Conservation (phyloP, 345 rosid genomes). For the Eucalyptus fibrosa region DNA sequence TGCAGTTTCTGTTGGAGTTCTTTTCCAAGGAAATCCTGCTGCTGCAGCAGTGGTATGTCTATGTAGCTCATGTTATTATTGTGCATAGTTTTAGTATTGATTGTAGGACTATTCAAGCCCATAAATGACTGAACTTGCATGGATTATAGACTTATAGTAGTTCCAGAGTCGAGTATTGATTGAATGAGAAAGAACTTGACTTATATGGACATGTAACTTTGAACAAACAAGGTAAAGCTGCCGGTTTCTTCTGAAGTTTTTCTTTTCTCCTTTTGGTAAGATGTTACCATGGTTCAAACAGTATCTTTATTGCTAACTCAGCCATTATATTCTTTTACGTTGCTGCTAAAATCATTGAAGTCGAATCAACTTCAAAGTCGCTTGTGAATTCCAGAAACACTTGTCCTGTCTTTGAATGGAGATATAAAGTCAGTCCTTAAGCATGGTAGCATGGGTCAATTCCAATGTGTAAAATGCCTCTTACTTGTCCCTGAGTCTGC, state of each 20-base stretch:
- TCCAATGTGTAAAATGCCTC: not conserved
- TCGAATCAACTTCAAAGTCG: not conserved
- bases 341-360: not conserved
- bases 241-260: not conserved
- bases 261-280: not conserved
- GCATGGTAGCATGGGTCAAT: not conserved
- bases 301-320: not conserved
- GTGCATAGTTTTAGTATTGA: not conserved
- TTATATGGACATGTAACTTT: not conserved
- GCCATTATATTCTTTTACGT: not conserved
- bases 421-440: not conserved
- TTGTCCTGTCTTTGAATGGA: not conserved
- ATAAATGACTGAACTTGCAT: not conserved
- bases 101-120: not conserved
- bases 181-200: not conserved
- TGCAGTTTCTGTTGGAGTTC: conserved; percentile 92
- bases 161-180: not conserved
- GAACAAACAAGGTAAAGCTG: not conserved
- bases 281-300: not conserved
- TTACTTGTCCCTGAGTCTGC: not conserved
- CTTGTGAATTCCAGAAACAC: not conserved
- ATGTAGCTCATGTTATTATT: not conserved
- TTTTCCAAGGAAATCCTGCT: conserved; percentile 69
- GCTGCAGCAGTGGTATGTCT: conserved; percentile 84
- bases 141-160: not conserved